Conservation (phyloP, 108 stramenopile species). For the Cylindrotheca fusiformis region DNA sequence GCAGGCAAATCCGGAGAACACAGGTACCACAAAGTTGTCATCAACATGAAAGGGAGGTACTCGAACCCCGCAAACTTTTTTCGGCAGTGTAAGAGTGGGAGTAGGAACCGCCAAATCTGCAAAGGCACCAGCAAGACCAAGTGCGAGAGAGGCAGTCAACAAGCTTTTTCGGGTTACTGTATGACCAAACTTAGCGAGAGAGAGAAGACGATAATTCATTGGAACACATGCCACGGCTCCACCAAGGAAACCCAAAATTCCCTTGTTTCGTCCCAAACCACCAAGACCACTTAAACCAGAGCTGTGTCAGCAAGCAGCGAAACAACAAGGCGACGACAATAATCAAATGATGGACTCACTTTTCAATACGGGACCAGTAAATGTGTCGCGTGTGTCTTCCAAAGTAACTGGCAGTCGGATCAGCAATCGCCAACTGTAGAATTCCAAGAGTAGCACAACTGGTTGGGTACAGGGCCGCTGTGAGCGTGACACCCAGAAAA, state of each 20-base stretch:
- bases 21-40: slow-evolving; percentile 81
- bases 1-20: slow-evolving; percentile 70
- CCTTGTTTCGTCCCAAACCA: slow-evolving; percentile 86
- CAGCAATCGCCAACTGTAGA: slow-evolving; percentile 78
- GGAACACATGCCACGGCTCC: slow-evolving; percentile 76
- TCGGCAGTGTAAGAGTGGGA: slow-evolving; percentile 74
- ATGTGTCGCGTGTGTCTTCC: slow-evolving; percentile 73
- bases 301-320: neutral
- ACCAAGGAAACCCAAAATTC: slow-evolving; percentile 78
- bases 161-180: slow-evolving; percentile 17
- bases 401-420: slow-evolving; percentile 77
- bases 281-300: slow-evolving; percentile 49
- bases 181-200: slow-evolving; percentile 49
- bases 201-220: slow-evolving; percentile 69
- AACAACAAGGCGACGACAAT: neutral
- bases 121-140: slow-evolving; percentile 80
- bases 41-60: slow-evolving; percentile 89
- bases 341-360: slow-evolving; percentile 25
- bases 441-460: slow-evolving; percentile 72
- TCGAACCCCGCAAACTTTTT: slow-evolving; percentile 56
- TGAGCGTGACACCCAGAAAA: slow-evolving; percentile 73
- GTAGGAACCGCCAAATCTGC: slow-evolving; percentile 88
- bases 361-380: slow-evolving; percentile 80
- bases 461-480: slow-evolving; percentile 55
- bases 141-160: slow-evolving; percentile 39